A percentile compares a stretch with the other conserved stretches of the same genome.
Evolutionary conservation across 2,329 filamentous ascomycete species (phyloP).

Genomic region (Ophiostoma ips): DNA sequence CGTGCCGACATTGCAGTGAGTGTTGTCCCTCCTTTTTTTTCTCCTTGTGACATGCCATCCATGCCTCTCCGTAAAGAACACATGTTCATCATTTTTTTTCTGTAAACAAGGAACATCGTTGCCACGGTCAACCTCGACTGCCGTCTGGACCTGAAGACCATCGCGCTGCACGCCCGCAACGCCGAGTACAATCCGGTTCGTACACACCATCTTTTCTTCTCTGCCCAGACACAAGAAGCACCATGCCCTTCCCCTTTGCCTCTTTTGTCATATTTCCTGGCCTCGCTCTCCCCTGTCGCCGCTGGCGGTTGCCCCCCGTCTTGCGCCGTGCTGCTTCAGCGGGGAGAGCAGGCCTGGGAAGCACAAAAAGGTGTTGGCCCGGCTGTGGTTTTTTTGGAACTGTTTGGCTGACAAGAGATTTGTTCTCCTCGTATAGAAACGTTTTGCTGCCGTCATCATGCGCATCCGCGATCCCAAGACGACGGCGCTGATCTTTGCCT

Average conservation of each 20-base stretch:
- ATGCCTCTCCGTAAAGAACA: slow-evolving; percentile 12
- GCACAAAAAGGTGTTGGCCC: background rate
- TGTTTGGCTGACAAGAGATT: slow-evolving; percentile 9
- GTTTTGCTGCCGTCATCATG: slow-evolving; percentile 99
- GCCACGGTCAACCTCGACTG: slow-evolving; percentile 98
- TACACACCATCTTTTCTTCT: slow-evolving; percentile 6
- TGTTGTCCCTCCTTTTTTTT: slow-evolving; percentile 32
- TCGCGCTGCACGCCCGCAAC: slow-evolving; percentile 94
- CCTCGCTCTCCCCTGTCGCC: background rate
- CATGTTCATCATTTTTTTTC: slow-evolving; percentile 12
- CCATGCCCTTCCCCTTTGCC: too few relatives aligned
- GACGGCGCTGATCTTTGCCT: slow-evolving; percentile 88
- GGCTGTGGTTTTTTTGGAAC: slow-evolving; percentile 1
- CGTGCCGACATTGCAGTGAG: slow-evolving; percentile 84
- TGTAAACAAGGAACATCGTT: slow-evolving; percentile 75
- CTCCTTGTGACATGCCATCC: background rate
- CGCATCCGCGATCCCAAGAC: slow-evolving; percentile 98
- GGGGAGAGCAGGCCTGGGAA: background rate
- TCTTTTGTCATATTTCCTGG: background rate
- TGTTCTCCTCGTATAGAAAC: slow-evolving; percentile 40
- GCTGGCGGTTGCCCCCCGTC: background rate
- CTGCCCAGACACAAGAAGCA: slow-evolving; percentile 3
- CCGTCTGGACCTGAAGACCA: slow-evolving; percentile 96
- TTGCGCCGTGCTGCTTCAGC: too few relatives aligned
- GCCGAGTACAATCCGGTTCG: slow-evolving; percentile 79